These are phyloP conservation scores for Medicago truncatula DNA, from an alignment of 306 rosid genomes.

Conservation along the genomic window DNA sequence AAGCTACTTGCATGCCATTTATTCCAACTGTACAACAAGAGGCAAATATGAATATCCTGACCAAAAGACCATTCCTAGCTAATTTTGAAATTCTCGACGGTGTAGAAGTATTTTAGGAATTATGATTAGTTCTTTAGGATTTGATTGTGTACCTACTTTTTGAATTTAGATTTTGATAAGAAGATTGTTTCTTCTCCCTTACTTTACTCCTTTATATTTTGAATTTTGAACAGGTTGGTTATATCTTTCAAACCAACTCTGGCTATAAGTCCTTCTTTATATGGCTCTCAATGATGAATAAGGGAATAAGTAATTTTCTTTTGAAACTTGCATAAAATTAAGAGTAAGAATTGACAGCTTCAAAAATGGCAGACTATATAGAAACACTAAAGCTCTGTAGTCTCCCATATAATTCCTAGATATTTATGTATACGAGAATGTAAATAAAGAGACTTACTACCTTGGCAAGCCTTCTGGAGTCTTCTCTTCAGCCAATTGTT, in stretches of 20 bases:
- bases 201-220: not conserved
- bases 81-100: slow-evolving; percentile 7
- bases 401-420: slow-evolving; percentile 20
- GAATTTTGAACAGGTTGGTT: not conserved
- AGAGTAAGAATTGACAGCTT: not conserved
- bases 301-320: not conserved
- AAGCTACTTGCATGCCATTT: not conserved
- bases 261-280: not conserved
- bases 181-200: slow-evolving; percentile 5
- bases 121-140: not conserved
- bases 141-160: not conserved
- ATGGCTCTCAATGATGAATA: not conserved
- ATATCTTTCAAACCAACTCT: not conserved
- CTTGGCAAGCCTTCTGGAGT: slow-evolving; percentile 81
- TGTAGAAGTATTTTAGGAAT: slow-evolving; percentile 3
- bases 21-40: not conserved
- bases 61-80: not conserved
- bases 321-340: not conserved
- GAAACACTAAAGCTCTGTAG: not conserved
- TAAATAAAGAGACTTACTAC: slow-evolving; percentile 45
- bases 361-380: not conserved
- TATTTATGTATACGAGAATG: slow-evolving; percentile 11
- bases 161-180: not conserved
- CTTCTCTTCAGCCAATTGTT: slow-evolving; percentile 86
- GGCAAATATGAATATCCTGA: not conserved